phyloP scores from a whole-genome alignment of 148 eudicot genomes.

The Rhododendron ovatum region DNA sequence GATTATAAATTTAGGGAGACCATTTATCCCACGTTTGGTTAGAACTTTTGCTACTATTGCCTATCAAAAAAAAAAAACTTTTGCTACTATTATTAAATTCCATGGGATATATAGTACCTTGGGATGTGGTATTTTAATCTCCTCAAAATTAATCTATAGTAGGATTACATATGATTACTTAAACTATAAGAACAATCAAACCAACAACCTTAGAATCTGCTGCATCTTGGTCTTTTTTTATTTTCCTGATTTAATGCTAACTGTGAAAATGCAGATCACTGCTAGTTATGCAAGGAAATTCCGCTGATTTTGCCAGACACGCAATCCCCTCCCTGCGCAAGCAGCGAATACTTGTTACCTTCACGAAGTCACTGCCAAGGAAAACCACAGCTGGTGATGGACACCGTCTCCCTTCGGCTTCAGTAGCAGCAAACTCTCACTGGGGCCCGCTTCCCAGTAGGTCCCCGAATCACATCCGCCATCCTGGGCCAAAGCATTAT shows the following conservation, averaged over 20 bases:
- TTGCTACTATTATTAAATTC: neutral
- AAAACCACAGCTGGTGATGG: slow-evolving; percentile 17
- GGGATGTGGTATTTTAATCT: neutral
- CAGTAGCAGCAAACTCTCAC: slow-evolving; percentile 24
- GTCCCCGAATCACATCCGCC: slow-evolving; percentile 34
- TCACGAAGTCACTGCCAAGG: slow-evolving; percentile 43
- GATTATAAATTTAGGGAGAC: neutral
- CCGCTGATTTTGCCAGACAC: slow-evolving; percentile 39
- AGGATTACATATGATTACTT: neutral
- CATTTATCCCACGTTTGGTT: neutral
- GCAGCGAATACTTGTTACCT: slow-evolving; percentile 49
- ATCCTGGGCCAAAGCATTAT: slow-evolving; percentile 41
- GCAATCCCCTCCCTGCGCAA: slow-evolving; percentile 43
- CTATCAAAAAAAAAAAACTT: too few species aligned
- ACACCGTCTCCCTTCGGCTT: slow-evolving; percentile 22
- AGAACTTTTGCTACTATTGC: neutral
- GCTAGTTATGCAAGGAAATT: slow-evolving; percentile 57
- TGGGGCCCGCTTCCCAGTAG: slow-evolving; percentile 47
- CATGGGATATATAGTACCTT: neutral
- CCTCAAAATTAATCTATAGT: neutral
- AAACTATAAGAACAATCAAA: neutral
- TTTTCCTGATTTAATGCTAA: slow-evolving; percentile 7
- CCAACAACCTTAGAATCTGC: neutral
- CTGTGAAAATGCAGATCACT: slow-evolving; percentile 36
- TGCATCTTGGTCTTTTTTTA: neutral